phyloP scores from a whole-genome alignment of 352 stramenopile genomes.

The Aphanomyces astaci region DNA sequence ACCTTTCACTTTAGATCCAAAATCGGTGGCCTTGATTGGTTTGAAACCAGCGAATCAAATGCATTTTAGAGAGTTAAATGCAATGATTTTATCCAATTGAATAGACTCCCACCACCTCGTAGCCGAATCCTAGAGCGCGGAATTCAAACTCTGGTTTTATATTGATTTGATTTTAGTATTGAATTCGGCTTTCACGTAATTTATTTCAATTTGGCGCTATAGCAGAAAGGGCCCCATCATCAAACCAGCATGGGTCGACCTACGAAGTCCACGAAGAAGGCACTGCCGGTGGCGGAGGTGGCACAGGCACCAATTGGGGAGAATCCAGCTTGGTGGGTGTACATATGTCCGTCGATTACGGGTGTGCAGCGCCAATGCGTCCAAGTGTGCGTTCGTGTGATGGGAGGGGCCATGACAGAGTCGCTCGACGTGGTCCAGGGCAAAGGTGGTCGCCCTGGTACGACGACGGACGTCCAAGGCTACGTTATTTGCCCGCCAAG shows the following conservation, averaged over 20 bases:
- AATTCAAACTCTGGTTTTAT: slow-evolving; percentile 8
- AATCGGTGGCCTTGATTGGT: too few relatives aligned
- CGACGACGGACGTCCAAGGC: not conserved
- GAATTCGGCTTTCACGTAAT: too few relatives aligned
- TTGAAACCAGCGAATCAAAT: too few relatives aligned
- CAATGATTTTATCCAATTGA: slow-evolving; percentile 1
- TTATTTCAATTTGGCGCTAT: not conserved
- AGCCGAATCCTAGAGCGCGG: not conserved
- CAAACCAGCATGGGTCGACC: not conserved
- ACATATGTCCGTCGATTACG: slow-evolving; percentile 4
- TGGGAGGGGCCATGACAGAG: slow-evolving; percentile 1
- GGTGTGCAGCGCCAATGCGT: not conserved
- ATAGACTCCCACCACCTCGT: not conserved
- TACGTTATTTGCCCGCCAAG: slow-evolving; percentile 63
- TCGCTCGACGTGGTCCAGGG: not conserved
- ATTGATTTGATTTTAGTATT: not conserved
- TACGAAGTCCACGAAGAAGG: not conserved
- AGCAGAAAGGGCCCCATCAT: not conserved
- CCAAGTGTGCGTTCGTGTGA: slow-evolving; percentile 18
- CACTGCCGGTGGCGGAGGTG: not conserved
- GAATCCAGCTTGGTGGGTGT: slow-evolving; percentile 10
- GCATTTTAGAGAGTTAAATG: not conserved
- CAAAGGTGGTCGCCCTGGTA: not conserved
- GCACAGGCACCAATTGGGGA: not conserved
- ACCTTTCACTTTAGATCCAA: too few relatives aligned